These are phyloP conservation scores for Aspergillus saccharolyticus DNA, from an alignment of 495 filamentous ascomycete genomes.

Conservation along the genomic window DNA sequence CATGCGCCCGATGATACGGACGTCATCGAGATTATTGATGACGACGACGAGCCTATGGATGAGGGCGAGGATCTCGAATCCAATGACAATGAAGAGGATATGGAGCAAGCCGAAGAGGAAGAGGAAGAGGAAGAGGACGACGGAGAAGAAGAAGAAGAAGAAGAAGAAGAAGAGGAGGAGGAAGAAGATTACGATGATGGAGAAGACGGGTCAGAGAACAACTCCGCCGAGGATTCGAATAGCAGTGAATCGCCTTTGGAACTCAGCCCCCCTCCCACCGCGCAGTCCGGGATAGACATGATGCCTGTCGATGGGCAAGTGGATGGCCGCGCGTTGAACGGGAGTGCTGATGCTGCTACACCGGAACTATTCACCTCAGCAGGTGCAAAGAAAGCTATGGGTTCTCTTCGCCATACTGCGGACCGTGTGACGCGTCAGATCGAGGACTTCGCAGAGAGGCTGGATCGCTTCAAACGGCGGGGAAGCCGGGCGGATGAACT, in stretches of 20 bases:
- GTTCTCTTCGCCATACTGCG: slow-evolving; percentile 53
- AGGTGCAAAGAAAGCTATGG: slow-evolving; percentile 46
- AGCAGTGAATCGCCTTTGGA: slow-evolving; percentile 22
- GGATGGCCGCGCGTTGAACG: slow-evolving; percentile 17
- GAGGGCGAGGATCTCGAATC: slow-evolving; percentile 15
- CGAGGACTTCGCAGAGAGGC: slow-evolving; percentile 58
- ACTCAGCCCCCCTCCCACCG: slow-evolving; percentile 12
- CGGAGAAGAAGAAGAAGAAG: slow-evolving; percentile 26
- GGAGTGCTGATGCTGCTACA: slow-evolving; percentile 17
- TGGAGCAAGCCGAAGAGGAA: slow-evolving; percentile 22
- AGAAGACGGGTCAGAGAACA: slow-evolving; percentile 17
- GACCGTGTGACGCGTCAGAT: slow-evolving; percentile 60
- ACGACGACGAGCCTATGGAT: slow-evolving; percentile 31
- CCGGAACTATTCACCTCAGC: slow-evolving; percentile 46
- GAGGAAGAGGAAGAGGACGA: slow-evolving; percentile 29
- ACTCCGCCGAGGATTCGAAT: slow-evolving; percentile 14
- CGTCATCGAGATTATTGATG: slow-evolving; percentile 41
- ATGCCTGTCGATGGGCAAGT: not conserved
- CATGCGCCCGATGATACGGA: slow-evolving; percentile 25
- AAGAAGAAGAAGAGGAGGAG: slow-evolving; percentile 15
- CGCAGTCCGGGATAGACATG: slow-evolving; percentile 15
- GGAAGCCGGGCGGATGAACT: slow-evolving; percentile 33
- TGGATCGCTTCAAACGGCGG: slow-evolving; percentile 54
- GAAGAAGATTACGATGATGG: slow-evolving; percentile 16
- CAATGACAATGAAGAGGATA: slow-evolving; percentile 20